A percentile compares a stretch with the other conserved stretches of the same genome.
Evolutionary conservation across 2,329 filamentous ascomycete genomes (phyloP).

Genomic region (Teratosphaeria epicoccoides): DNA sequence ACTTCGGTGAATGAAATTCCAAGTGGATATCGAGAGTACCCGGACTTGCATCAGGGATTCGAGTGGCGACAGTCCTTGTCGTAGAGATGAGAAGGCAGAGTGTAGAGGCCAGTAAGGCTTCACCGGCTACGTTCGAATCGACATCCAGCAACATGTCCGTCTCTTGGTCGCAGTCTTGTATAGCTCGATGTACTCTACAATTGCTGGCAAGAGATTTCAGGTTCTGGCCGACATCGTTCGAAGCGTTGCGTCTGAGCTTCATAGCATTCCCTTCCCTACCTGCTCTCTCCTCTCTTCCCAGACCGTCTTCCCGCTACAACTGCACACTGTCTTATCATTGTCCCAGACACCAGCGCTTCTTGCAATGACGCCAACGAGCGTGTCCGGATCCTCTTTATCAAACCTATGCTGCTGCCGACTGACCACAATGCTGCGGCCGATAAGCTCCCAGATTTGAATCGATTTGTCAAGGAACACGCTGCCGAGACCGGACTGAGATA

Average conservation of each 20-base stretch:
- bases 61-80: too few species aligned
- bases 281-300: conserved; percentile 96
- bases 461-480: conserved; percentile 69
- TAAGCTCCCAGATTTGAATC: conserved; percentile 90
- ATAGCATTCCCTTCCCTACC: conserved; percentile 82
- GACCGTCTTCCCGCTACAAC: conserved; percentile 92
- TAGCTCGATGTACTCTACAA: too few species aligned
- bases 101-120: too few species aligned
- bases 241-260: conserved; percentile 1
- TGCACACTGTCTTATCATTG: conserved; percentile 96
- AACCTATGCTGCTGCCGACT: conserved; percentile 46
- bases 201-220: too few species aligned
- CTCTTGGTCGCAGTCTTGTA: too few species aligned
- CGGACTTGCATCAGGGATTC: too few species aligned
- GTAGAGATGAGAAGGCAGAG: too few species aligned
- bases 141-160: too few species aligned
- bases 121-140: too few species aligned
- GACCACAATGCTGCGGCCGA: conserved; percentile 84
- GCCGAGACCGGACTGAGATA: conserved; percentile 66
- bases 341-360: conserved; percentile 97
- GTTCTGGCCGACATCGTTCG: too few species aligned
- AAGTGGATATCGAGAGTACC: too few species aligned
- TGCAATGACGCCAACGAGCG: conserved; percentile 85
- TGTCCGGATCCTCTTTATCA: conserved; percentile 67
- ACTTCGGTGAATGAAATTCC: too few species aligned